Evolutionary conservation across 257 asterid genomes (phyloP).

Genomic region (Paraleonurus japonicus): DNA sequence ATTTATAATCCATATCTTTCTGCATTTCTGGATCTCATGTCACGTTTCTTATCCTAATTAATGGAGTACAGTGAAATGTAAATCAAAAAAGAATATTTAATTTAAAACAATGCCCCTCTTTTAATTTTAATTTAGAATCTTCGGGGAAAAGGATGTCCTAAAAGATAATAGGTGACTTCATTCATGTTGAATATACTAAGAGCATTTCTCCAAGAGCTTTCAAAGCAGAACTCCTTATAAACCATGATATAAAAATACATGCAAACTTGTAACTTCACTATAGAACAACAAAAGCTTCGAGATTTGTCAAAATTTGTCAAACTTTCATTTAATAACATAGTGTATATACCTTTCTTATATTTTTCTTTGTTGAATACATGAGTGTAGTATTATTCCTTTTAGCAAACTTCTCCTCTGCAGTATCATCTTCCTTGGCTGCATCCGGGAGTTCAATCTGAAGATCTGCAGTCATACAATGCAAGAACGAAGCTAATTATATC

Average conservation of each 20-base stretch:
- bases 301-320: too few species aligned
- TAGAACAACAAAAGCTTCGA: not conserved
- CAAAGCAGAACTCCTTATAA: too few species aligned
- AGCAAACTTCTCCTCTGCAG: slow-evolving; percentile 40
- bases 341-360: too few species aligned
- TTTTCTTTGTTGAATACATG: too few species aligned
- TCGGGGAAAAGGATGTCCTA: too few species aligned
- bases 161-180: too few species aligned
- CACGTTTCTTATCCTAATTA: slow-evolving; percentile 48
- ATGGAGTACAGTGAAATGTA: too few species aligned
- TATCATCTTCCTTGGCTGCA: slow-evolving; percentile 34
- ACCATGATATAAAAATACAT: not conserved
- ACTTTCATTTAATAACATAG: too few species aligned
- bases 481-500: not conserved
- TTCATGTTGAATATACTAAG: not conserved
- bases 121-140: not conserved
- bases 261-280: slow-evolving; percentile 2
- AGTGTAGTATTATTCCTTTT: too few species aligned
- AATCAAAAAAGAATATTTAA: too few species aligned
- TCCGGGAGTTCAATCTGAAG: slow-evolving; percentile 53
- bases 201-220: not conserved
- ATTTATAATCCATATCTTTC: slow-evolving; percentile 39
- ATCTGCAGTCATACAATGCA: slow-evolving; percentile 43
- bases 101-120: too few species aligned
- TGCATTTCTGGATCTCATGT: slow-evolving; percentile 43